Evolutionary conservation across 75 land plant genomes (phyloP), one percentile per base, ranked within the genome.

Genomic region (Adiantum capillusveneris): DNA sequence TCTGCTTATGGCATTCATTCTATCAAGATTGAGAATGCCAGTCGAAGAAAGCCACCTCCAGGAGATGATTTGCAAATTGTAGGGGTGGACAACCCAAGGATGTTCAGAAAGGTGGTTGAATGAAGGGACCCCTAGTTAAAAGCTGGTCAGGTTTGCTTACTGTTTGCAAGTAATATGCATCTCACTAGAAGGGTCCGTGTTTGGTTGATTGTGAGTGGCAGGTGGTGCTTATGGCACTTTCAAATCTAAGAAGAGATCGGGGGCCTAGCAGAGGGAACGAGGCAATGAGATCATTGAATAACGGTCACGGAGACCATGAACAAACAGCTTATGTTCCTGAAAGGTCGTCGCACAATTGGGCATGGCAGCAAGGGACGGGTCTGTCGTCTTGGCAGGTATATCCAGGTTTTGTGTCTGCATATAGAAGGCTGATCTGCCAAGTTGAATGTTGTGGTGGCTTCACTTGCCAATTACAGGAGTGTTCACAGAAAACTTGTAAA

Each of bases 51-150:
- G 59, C 70, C 64, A 21, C 82, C 86, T 44, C 70, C 86, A 13
- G 75, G 77, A 65, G 85, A 85, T 61, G 95, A 89, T 65, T 71
- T 85, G 52, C 68, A 75, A 31, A 89, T 89, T 50, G 74, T 75
- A 55, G 86, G 89, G 12, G 53, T 89, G 53, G 65, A 62, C 31
- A 61, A 82, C 70, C 90, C 95, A 37, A 63, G 44, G 42, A 73
- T 68, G 44, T 85, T 89, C 44, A 70, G 81, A 55, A 79, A 80
- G 84, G 95, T 85, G 66, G 28, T n/a, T n/a, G n/a, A n/a, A n/a
- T 13, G n/a, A n/a, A n/a, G n/a, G n/a, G n/a, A n/a, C n/a, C n/a
- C n/a, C n/a, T n/a, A n/a, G n/a, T n/a, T n/a, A n/a, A n/a, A n/a
- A n/a, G n/a, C n/a, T n/a, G n/a, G n/a, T n/a, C n/a, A n/a, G n/a